Conservation (phyloP, 768 basidiomycete species). For the Boletus eberwhitei region DNA sequence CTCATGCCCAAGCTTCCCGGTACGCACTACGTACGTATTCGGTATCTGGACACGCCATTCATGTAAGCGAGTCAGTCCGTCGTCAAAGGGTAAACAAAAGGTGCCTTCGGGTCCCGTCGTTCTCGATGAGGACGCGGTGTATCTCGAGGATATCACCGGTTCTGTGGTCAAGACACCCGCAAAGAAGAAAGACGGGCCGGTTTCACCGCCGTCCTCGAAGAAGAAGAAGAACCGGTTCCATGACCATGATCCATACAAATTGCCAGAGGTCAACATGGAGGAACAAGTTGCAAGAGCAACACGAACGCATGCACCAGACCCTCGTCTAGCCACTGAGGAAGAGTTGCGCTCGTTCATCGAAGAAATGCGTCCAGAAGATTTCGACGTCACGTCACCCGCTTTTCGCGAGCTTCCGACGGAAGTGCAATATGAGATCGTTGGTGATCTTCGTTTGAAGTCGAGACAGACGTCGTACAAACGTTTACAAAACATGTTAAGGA, state of each 20-base stretch:
- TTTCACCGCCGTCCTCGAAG: conserved; percentile 47
- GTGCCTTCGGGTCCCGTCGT: conserved; percentile 43
- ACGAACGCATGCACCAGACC: conserved; percentile 66
- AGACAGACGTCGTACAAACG: conserved; percentile 92
- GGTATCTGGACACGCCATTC: background rate
- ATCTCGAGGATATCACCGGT: conserved; percentile 80
- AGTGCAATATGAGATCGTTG: conserved; percentile 97
- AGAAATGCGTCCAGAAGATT: conserved; percentile 93
- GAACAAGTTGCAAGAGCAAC: conserved; percentile 61
- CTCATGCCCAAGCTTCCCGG: conserved; percentile 47
- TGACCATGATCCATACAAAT: conserved; percentile 88
- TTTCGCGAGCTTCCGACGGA: conserved; percentile 94
- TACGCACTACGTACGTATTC: conserved; percentile 27
- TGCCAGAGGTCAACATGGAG: conserved; percentile 79
- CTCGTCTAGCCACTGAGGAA: conserved; percentile 93
- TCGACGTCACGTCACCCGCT: conserved; percentile 85
- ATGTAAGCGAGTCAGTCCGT: conserved; percentile 12
- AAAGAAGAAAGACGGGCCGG: conserved; percentile 22
- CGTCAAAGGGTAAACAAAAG: conserved; percentile 45
- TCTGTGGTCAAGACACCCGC: conserved; percentile 52
- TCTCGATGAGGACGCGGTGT: conserved; percentile 74
- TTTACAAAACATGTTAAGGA: conserved; percentile 83
- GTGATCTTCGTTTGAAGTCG: conserved; percentile 91
- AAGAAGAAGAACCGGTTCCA: conserved; percentile 65
- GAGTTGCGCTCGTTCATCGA: conserved; percentile 92